Evolutionary conservation across 1,284 basidiomycete genomes (phyloP).

Genomic region (Pseudozyma tsukubaensis): DNA sequence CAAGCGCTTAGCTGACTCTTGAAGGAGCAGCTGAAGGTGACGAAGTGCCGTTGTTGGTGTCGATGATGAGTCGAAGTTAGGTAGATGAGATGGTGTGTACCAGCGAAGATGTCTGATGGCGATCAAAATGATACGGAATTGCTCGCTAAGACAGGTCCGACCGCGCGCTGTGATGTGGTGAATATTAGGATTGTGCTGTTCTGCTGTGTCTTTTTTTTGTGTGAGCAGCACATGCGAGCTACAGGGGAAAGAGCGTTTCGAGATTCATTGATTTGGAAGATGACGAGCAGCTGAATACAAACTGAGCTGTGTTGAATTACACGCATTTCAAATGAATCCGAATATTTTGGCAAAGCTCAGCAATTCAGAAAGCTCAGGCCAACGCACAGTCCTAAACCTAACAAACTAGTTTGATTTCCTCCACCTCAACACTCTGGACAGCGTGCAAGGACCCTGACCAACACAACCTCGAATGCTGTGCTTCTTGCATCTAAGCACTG

Average conservation of each 20-base stretch:
- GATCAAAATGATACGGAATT: background rate
- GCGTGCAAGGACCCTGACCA: constrained; percentile 23
- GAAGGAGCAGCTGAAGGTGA: background rate
- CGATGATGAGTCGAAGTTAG: background rate
- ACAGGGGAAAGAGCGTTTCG: constrained; percentile 4
- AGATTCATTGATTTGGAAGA: background rate
- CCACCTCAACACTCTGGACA: constrained; percentile 19
- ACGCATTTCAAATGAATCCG: constrained; percentile 22
- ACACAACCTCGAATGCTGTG: background rate
- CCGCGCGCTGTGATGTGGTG: constrained; percentile 9
- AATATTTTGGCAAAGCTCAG: constrained; percentile 2
- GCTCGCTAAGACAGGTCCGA: constrained; percentile 10
- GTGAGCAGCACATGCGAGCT: background rate
- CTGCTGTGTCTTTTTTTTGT: constrained; percentile 1
- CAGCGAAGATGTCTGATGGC: background rate
- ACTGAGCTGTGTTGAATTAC: background rate
- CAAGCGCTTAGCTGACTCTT: constrained; percentile 9
- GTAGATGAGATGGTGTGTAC: background rate
- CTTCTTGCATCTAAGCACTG: no score
- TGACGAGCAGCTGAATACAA: constrained; percentile 1
- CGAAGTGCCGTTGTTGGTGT: background rate
- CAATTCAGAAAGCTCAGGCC: constrained; percentile 10
- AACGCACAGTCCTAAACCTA: constrained; percentile 3
- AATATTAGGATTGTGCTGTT: no score
- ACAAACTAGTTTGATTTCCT: constrained; percentile 10